Evolutionary conservation across 208 protist genomes (phyloP).

Genomic region (Acanthamoeba culbertsoni): DNA sequence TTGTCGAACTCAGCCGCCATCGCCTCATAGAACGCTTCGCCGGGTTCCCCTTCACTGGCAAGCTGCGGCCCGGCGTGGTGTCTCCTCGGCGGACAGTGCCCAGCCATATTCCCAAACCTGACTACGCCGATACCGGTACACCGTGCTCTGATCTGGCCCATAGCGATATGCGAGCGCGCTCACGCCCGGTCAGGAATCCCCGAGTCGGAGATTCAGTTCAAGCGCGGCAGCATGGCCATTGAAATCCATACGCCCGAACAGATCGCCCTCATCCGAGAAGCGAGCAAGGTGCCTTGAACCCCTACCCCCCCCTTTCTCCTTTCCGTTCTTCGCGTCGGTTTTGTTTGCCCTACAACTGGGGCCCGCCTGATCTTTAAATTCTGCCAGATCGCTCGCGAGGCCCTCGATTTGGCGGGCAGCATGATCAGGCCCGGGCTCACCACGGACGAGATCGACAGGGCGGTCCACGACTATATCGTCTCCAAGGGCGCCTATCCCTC

Average conservation of each 20-base stretch:
- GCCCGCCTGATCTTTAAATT: not conserved
- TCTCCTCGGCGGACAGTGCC: slow-evolving; percentile 66
- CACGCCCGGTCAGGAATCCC: not conserved
- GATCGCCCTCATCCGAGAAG: slow-evolving; percentile 89
- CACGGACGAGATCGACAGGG: slow-evolving; percentile 96
- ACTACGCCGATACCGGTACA: slow-evolving; percentile 74
- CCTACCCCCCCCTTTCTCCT: slow-evolving; percentile 20
- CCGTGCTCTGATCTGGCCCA: not conserved
- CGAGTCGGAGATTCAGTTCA: slow-evolving; percentile 56
- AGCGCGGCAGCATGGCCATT: slow-evolving; percentile 62
- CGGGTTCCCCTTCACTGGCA: slow-evolving; percentile 62
- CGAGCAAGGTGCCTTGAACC: slow-evolving; percentile 61
- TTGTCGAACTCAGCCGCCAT: not conserved
- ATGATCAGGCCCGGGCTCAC: slow-evolving; percentile 93
- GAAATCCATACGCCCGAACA: slow-evolving; percentile 81
- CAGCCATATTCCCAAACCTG: slow-evolving; percentile 64
- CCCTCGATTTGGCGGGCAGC: slow-evolving; percentile 93
- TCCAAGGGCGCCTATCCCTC: slow-evolving; percentile 94
- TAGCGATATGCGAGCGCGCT: not conserved
- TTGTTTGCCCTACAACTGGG: not conserved
- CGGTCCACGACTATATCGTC: slow-evolving; percentile 79
- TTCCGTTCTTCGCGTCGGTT: no score
- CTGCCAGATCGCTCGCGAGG: slow-evolving; percentile 81
- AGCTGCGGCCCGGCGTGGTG: slow-evolving; percentile 70
- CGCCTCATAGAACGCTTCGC: slow-evolving; percentile 39